Evolutionary conservation across 495 filamentous ascomycete species (phyloP), one percentile per base, ranked within the genome.

Genomic region (Podospora pseudocomata): DNA sequence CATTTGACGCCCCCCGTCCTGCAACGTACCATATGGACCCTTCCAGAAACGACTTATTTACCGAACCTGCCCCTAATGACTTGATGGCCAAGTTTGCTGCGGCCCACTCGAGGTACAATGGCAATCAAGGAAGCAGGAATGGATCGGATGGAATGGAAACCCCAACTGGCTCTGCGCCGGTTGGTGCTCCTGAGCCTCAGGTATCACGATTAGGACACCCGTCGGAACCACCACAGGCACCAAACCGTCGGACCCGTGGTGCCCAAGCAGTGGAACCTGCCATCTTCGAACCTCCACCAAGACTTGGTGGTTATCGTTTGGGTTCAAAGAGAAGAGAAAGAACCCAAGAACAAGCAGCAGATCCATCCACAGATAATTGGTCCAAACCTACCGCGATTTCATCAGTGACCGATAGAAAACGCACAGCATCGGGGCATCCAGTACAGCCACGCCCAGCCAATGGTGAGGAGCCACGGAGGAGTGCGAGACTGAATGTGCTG

Each of bases 371-470:
- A 13, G 39, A 72, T 4, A 61, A 65, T 13, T 63, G 68, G 49
- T 67, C 66, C 32, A 65, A 56, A 5, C 65, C 73, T 4, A 49
- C 71, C 0, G 62, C 70, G 78, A 81, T 75, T 4, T 68, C 71
- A 16, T 72, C 82, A 23, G 77, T 76, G 1, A 75, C 79, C 9
- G 90, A 90, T 69, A 86, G 92, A 74, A 97, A 96, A 79, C 86
- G 93, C 67, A 96, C 93, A 5, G 85, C 94, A 18, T 94, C 93
- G 32, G 93, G 93, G 2, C 91, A 94, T 72, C 86, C 87, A 16
- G 87, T 90, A 9, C 87, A 91, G 70, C 78, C 87, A 13, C 79
- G 83, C 65, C 78, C 85, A 65, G 78, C 76, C 16, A 83, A 84
- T 57, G 75, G 83, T 11, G 83, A 86, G 65, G 91, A 93, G 72